Percentiles rank a stretch among this genome's conserved stretches.
phyloP scores from a whole-genome alignment of 2,329 filamentous ascomycete genomes.

The Aspergillus tanneri region DNA sequence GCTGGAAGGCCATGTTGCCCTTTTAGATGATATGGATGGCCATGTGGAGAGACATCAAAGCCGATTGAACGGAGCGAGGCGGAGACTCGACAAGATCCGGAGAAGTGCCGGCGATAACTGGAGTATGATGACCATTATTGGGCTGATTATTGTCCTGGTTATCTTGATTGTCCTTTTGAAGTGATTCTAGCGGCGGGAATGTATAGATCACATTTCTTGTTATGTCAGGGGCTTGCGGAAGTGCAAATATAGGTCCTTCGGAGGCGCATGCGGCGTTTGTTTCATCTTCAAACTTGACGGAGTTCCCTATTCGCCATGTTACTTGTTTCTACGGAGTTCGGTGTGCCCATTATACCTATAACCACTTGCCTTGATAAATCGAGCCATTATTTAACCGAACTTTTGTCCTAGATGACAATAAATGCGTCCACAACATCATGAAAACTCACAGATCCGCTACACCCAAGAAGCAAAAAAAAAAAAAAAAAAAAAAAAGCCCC shows the following conservation, averaged over 20 bases:
- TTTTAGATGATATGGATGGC: slow-evolving; percentile 86
- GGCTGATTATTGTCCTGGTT: slow-evolving; percentile 77
- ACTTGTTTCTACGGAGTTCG: not conserved
- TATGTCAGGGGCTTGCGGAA: slow-evolving; percentile 8
- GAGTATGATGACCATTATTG: slow-evolving; percentile 79
- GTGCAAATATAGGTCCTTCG: not conserved
- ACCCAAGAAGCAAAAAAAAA: not conserved
- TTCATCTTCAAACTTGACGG: not conserved
- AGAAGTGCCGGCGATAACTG: slow-evolving; percentile 78
- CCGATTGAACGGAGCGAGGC: slow-evolving; percentile 72
- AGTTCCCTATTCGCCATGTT: not conserved
- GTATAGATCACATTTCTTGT: slow-evolving; percentile 4
- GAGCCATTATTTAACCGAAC: not conserved
- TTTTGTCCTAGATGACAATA: not conserved
- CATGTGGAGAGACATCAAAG: slow-evolving; percentile 77
- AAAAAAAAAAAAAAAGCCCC: slow-evolving; percentile 7
- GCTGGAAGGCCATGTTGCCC: slow-evolving; percentile 81
- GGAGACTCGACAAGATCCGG: slow-evolving; percentile 69
- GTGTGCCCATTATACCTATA: not conserved
- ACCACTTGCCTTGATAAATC: not conserved
- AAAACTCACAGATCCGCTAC: not conserved
- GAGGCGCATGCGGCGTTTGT: slow-evolving; percentile 10
- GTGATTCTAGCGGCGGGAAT: slow-evolving; percentile 39
- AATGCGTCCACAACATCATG: not conserved
- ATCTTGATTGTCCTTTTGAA: slow-evolving; percentile 81